Conservation (phyloP, 495 filamentous ascomycete species). For the Hyaloscypha hepaticicola region DNA sequence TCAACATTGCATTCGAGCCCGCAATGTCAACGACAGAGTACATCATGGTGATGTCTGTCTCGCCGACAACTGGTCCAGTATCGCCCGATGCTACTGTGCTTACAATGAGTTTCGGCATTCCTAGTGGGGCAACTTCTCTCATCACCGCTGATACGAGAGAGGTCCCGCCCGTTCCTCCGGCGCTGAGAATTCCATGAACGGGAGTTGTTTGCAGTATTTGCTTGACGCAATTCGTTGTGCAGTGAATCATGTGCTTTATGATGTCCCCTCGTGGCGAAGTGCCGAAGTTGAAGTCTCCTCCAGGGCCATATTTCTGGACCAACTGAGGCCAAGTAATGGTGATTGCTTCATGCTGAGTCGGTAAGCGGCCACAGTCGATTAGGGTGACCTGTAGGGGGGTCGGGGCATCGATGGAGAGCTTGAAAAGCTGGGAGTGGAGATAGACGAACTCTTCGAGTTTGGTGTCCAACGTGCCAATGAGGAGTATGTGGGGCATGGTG, state of each 20-base stretch:
- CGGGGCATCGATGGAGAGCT: background rate
- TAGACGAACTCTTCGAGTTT: slow-evolving; percentile 62
- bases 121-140: slow-evolving; percentile 56
- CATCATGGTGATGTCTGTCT: slow-evolving; percentile 69
- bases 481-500: slow-evolving; percentile 45
- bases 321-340: slow-evolving; percentile 44
- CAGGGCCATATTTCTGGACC: slow-evolving; percentile 20
- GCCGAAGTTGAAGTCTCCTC: background rate
- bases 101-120: slow-evolving; percentile 68
- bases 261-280: slow-evolving; percentile 47
- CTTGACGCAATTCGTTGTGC: slow-evolving; percentile 38
- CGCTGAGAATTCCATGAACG: slow-evolving; percentile 55
- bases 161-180: slow-evolving; percentile 61
- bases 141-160: slow-evolving; percentile 56
- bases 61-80: slow-evolving; percentile 55
- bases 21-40: slow-evolving; percentile 69
- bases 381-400: slow-evolving; percentile 41
- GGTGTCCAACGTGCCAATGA: slow-evolving; percentile 69
- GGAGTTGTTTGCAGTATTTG: slow-evolving; percentile 33
- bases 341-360: slow-evolving; percentile 44
- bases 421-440: slow-evolving; percentile 47
- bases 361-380: slow-evolving; percentile 55
- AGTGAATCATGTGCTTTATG: slow-evolving; percentile 48
- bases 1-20: slow-evolving; percentile 57
- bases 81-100: slow-evolving; percentile 66